A percentile compares a stretch with the other conserved stretches of the same genome.
Evolutionary conservation across 2,329 filamentous ascomycete species (phyloP).

Genomic region (Septoria linicola): DNA sequence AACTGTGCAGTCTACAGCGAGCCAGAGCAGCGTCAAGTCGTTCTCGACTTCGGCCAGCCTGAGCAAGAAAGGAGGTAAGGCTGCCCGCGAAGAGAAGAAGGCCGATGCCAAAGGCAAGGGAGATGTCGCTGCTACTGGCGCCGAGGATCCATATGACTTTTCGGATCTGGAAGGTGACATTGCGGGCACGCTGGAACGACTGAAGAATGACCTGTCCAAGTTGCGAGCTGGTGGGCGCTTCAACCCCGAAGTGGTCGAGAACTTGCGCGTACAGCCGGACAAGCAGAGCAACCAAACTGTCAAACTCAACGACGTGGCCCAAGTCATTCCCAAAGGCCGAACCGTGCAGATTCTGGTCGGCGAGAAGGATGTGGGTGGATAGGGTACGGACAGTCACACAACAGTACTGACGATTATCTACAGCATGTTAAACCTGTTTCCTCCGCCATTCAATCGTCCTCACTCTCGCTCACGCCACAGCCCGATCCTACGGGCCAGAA

Average conservation of each 20-base stretch:
- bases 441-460: slow-evolving; percentile 53
- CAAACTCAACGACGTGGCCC: slow-evolving; percentile 62
- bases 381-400: slow-evolving; percentile 16
- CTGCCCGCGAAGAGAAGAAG: slow-evolving; percentile 41
- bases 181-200: slow-evolving; percentile 52
- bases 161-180: slow-evolving; percentile 58
- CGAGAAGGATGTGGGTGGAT: slow-evolving; percentile 59
- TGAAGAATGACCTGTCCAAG: slow-evolving; percentile 63
- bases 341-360: slow-evolving; percentile 62
- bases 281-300: slow-evolving; percentile 53
- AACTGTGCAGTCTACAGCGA: not conserved
- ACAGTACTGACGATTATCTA: not conserved
- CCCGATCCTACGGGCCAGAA: slow-evolving; percentile 50
- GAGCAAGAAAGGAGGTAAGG: slow-evolving; percentile 57
- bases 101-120: slow-evolving; percentile 36
- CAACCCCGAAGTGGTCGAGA: slow-evolving; percentile 62
- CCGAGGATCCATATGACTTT: slow-evolving; percentile 62
- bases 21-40: slow-evolving; percentile 3
- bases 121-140: slow-evolving; percentile 32
- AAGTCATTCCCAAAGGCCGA: slow-evolving; percentile 65
- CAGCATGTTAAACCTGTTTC: slow-evolving; percentile 57
- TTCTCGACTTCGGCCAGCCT: slow-evolving; percentile 48
- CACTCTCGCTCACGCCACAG: slow-evolving; percentile 53
- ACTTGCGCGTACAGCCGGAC: slow-evolving; percentile 58
- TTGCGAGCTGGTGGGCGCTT: slow-evolving; percentile 62